These are phyloP conservation scores for Pistacia integerrima DNA, from an alignment of 345 rosid species.

Conservation along the genomic window DNA sequence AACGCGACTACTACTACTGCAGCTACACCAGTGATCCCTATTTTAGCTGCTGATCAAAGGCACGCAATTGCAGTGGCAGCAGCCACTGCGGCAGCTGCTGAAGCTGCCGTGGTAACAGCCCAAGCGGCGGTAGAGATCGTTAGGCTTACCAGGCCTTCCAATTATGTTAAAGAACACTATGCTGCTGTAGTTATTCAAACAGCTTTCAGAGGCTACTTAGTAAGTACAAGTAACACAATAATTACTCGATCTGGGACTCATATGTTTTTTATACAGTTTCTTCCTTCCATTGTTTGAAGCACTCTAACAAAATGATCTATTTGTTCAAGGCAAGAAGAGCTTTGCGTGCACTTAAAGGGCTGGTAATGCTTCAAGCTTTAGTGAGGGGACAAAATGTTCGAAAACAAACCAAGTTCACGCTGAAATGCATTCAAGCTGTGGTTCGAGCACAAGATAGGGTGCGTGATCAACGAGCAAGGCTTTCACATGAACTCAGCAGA, in stretches of 20 bases:
- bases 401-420: constrained; percentile 70
- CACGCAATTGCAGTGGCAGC: constrained; percentile 63
- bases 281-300: not conserved
- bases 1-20: not conserved
- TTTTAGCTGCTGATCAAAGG: constrained; percentile 38
- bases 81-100: constrained; percentile 65
- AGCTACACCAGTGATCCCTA: constrained; percentile 16
- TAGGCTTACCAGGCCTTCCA: constrained; percentile 50
- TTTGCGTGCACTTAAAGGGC: constrained; percentile 77
- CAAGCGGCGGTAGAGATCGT: constrained; percentile 65
- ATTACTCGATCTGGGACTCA: too few species aligned
- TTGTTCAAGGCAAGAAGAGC: constrained; percentile 77
- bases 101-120: constrained; percentile 65
- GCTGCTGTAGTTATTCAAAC: constrained; percentile 86
- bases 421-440: constrained; percentile 79
- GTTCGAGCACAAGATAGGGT: constrained; percentile 78
- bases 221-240: constrained; percentile 27
- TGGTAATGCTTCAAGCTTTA: constrained; percentile 90
- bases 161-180: constrained; percentile 52
- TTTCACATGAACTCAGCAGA: constrained; percentile 46
- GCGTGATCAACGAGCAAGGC: constrained; percentile 54
- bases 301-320: too few species aligned
- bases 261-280: not conserved
- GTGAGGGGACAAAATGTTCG: constrained; percentile 91
- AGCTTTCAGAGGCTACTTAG: constrained; percentile 85